Conservation (phyloP, 2,329 filamentous ascomycete genomes). For the Botryotinia globosa region DNA sequence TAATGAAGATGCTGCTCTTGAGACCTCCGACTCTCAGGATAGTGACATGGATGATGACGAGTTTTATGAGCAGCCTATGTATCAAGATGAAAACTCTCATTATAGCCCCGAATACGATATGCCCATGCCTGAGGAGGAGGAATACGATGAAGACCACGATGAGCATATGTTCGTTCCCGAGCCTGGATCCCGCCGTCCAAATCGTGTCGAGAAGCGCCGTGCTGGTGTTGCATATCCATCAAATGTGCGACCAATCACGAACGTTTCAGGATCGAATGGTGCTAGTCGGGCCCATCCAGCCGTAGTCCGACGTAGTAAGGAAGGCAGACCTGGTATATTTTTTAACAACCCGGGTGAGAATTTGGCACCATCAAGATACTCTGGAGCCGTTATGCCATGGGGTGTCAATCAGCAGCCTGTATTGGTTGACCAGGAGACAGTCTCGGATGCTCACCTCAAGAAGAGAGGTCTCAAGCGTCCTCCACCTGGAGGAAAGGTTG, state of each 20-base stretch:
- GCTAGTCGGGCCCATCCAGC: neutral
- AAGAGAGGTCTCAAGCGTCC: conserved; percentile 32
- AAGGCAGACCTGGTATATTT: neutral
- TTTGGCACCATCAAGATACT: conserved; percentile 27
- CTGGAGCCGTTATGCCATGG: conserved; percentile 29
- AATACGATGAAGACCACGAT: neutral
- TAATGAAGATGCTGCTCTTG: neutral
- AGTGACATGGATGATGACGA: neutral
- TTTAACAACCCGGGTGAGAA: conserved; percentile 18
- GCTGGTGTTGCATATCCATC: neutral
- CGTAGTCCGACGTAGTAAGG: neutral
- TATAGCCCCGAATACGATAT: neutral
- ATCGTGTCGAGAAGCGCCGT: conserved; percentile 10
- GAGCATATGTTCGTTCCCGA: neutral
- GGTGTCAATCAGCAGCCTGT: conserved; percentile 26
- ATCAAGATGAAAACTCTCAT: neutral
- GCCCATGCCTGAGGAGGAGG: neutral
- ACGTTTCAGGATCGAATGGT: neutral
- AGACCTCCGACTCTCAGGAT: neutral
- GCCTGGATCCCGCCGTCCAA: neutral
- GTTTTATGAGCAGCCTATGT: neutral
- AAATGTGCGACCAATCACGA: neutral
- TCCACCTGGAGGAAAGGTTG: conserved; percentile 22
- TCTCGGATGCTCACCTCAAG: conserved; percentile 31
- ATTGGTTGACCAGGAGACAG: conserved; percentile 21